Base-by-base conservation (phyloP, 139 green algal species). In the Chlamydomonas sphaeroides region DNA sequence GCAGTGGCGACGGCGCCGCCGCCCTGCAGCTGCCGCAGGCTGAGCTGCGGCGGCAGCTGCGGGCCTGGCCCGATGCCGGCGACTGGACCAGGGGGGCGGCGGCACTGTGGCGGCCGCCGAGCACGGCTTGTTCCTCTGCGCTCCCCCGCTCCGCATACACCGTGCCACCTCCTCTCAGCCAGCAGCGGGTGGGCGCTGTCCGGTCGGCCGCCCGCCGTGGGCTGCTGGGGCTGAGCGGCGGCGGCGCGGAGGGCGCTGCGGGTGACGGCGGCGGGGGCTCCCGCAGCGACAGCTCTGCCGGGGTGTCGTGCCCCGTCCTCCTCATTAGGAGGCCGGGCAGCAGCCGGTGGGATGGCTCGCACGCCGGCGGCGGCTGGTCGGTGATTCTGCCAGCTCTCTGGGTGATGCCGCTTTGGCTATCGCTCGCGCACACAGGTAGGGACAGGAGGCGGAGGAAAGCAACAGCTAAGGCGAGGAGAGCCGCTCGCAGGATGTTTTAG, bases 301-400 rank as follows among this genome's bases (percentile, higher is more conserved):
- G n/a, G n/a, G n/a, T n/a, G n/a, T n/a, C n/a, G n/a, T 80, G 61
- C 30, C 62, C 75, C 25, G 42, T 72, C 42, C 75, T 82, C 4
- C 59, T 82, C 10, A 38, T 82, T 1, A 62, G 62, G 18, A 61
- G 75, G n/a, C n/a, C n/a, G n/a, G n/a, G n/a, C n/a, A n/a, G n/a
- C n/a, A n/a, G n/a, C n/a, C n/a, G n/a, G n/a, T n/a, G n/a, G n/a
- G n/a, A n/a, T n/a, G n/a, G n/a, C n/a, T n/a, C n/a, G n/a, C n/a
- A n/a, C n/a, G n/a, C n/a, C n/a, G n/a, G n/a, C n/a, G 42, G 42
- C 51, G 89, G 92, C 48, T 95, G 87, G 89, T 93, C 92, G 14
- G 48, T 95, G 36, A 51, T 94, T 38, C 42, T 95, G 38, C 91
- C 91, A 3, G 73, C 87, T 0, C 57, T 82, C 35, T 93, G 86